Conservation (phyloP, 2,329 filamentous ascomycete species). For the Botrytis aclada region DNA sequence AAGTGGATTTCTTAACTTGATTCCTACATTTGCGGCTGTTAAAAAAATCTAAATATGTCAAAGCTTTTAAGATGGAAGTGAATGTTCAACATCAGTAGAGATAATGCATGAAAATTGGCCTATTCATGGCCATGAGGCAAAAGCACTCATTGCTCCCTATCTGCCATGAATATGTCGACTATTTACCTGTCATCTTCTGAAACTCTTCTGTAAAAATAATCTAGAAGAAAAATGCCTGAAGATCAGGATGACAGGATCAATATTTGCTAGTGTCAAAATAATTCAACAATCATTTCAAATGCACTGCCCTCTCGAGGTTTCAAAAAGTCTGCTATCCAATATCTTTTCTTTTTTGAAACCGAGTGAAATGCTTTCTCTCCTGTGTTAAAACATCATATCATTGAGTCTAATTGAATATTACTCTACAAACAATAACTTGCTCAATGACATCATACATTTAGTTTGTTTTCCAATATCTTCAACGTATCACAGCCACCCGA, state of each 20-base stretch:
- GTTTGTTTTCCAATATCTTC: not conserved
- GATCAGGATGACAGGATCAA: not conserved
- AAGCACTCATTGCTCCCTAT: not conserved
- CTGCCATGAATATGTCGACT: not conserved
- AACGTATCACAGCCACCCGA: not conserved
- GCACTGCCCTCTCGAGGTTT: not conserved
- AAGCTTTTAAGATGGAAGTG: not conserved
- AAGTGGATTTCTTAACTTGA: not conserved
- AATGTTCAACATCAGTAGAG: not conserved
- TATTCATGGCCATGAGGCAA: not conserved
- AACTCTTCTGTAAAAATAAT: accelerated
- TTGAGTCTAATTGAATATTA: no score
- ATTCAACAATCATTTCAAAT: not conserved
- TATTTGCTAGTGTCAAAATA: not conserved
- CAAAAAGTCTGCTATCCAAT: not conserved
- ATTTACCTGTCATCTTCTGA: not conserved
- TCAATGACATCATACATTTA: no score
- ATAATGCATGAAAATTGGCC: not conserved
- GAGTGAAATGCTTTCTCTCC: not conserved
- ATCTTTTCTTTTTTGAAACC: not conserved
- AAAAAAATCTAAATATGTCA: accelerated
- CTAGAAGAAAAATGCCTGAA: not conserved
- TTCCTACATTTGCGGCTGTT: not conserved
- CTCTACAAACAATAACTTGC: not conserved
- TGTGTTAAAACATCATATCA: not conserved